A percentile compares a stretch with the other conserved stretches of the same genome.
These are phyloP conservation scores for Apiotrichum akiyoshidainum DNA, from an alignment of 1,284 basidiomycete genomes.

Conservation along the genomic window DNA sequence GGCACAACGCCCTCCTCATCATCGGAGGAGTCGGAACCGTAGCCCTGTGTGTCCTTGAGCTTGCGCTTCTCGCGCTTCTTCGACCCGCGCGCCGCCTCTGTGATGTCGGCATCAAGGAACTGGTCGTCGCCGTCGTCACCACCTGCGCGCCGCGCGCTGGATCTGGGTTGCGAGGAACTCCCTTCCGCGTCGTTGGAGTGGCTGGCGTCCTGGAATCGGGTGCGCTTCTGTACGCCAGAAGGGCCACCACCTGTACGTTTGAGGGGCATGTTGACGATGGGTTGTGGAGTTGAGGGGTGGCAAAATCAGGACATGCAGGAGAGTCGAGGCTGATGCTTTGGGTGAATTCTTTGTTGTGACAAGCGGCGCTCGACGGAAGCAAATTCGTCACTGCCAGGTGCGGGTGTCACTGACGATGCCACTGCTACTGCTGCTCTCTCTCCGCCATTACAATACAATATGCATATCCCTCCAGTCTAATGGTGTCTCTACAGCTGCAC, in stretches of 20 bases:
- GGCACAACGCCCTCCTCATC: slow-evolving; percentile 84
- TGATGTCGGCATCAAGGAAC: slow-evolving; percentile 46
- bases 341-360: background rate
- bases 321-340: background rate
- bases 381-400: slow-evolving; percentile 1
- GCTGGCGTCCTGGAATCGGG: slow-evolving; percentile 59
- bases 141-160: too few relatives aligned
- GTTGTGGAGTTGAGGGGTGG: background rate
- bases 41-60: slow-evolving; percentile 75
- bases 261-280: slow-evolving; percentile 28
- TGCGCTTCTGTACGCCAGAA: slow-evolving; percentile 59
- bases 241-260: slow-evolving; percentile 36
- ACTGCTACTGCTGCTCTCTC: background rate
- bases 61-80: slow-evolving; percentile 66
- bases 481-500: slow-evolving; percentile 44
- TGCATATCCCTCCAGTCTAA: slow-evolving; percentile 16
- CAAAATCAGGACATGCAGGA: too few relatives aligned
- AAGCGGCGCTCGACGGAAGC: slow-evolving; percentile 5
- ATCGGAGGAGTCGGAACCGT: slow-evolving; percentile 81
- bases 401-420: too few relatives aligned
- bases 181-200: too few relatives aligned
- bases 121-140: slow-evolving; percentile 12
- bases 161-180: slow-evolving; percentile 7
- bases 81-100: slow-evolving; percentile 27
- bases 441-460: slow-evolving; percentile 20